phyloP scores from a whole-genome alignment of 805 yeast species.

The Saturnispora gosingensis region DNA sequence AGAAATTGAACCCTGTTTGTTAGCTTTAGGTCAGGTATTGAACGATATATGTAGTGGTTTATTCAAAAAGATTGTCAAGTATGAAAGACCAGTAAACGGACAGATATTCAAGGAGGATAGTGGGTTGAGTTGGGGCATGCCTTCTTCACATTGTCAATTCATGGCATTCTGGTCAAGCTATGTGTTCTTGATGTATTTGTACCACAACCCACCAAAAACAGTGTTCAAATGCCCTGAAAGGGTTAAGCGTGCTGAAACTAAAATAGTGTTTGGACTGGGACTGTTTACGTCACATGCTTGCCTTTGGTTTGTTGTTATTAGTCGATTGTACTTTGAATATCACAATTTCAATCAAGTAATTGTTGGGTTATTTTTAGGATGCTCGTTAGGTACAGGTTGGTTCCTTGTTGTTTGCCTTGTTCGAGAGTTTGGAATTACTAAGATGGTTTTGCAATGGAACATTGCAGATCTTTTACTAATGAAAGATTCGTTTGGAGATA shows the following conservation, averaged over 20 bases:
- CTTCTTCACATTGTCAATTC: constrained; percentile 93
- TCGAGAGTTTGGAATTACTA: constrained; percentile 60
- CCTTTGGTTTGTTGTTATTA: constrained; percentile 37
- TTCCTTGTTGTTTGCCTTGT: constrained; percentile 42
- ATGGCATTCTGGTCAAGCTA: constrained; percentile 77
- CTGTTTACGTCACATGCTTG: neutral
- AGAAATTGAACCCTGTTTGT: constrained; percentile 75
- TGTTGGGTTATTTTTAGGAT: constrained; percentile 64
- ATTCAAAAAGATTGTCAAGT: constrained; percentile 52
- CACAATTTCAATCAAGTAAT: constrained; percentile 67
- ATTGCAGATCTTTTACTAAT: constrained; percentile 41
- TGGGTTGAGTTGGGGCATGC: constrained; percentile 75
- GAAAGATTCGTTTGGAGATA: constrained; percentile 44
- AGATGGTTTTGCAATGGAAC: constrained; percentile 54
- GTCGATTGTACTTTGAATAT: constrained; percentile 71
- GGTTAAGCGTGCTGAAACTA: constrained; percentile 17
- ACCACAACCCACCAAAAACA: constrained; percentile 30
- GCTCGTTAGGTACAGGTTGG: constrained; percentile 47
- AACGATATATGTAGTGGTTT: constrained; percentile 67
- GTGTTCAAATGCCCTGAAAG: neutral
- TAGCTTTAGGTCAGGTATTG: constrained; percentile 77
- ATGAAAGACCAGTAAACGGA: constrained; percentile 56
- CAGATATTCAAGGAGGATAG: constrained; percentile 30
- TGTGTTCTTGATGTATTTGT: constrained; percentile 36
- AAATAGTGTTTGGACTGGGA: constrained; percentile 12